Evolutionary conservation across 768 basidiomycete species (phyloP).

Genomic region (Strobilomyces dryophilus): DNA sequence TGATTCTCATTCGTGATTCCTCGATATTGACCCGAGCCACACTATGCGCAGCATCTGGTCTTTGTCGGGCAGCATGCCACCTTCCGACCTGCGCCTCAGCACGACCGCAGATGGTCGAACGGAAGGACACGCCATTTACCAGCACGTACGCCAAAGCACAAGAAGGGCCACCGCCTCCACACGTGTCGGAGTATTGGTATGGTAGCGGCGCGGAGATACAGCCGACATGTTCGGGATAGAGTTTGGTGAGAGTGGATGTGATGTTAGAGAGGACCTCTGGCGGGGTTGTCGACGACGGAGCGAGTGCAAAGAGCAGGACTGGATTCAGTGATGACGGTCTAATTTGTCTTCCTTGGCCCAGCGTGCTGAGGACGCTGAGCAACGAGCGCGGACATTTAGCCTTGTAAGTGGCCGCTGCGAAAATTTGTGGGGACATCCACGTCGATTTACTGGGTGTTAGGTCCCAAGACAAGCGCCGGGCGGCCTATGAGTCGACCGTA

Average conservation of each 20-base stretch:
- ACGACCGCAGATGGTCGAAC: slow-evolving; percentile 59
- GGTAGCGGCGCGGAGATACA: slow-evolving; percentile 57
- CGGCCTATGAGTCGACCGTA: no score
- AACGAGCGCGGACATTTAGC: slow-evolving; percentile 20
- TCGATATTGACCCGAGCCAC: neutral
- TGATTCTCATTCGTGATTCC: neutral
- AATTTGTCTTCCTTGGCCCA: neutral
- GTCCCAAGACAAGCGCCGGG: no score
- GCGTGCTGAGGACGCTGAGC: slow-evolving; percentile 3
- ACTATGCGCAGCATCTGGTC: neutral
- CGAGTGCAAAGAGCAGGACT: slow-evolving; percentile 23
- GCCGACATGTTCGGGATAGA: slow-evolving; percentile 46
- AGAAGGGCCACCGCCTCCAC: slow-evolving; percentile 23
- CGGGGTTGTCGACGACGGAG: slow-evolving; percentile 22
- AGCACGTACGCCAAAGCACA: slow-evolving; percentile 60
- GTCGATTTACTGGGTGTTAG: no score
- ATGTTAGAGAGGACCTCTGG: slow-evolving; percentile 33
- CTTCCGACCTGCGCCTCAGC: slow-evolving; percentile 63
- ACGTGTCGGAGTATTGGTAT: slow-evolving; percentile 6
- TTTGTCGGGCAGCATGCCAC: slow-evolving; percentile 56
- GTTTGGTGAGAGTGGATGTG: slow-evolving; percentile 37
- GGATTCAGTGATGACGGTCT: neutral
- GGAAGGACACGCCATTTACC: slow-evolving; percentile 44
- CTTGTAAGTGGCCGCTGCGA: slow-evolving; percentile 11
- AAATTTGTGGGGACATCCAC: slow-evolving; percentile 14